Base-by-base conservation (phyloP, 495 filamentous ascomycete genomes). In the Penicillium tannophilum region DNA sequence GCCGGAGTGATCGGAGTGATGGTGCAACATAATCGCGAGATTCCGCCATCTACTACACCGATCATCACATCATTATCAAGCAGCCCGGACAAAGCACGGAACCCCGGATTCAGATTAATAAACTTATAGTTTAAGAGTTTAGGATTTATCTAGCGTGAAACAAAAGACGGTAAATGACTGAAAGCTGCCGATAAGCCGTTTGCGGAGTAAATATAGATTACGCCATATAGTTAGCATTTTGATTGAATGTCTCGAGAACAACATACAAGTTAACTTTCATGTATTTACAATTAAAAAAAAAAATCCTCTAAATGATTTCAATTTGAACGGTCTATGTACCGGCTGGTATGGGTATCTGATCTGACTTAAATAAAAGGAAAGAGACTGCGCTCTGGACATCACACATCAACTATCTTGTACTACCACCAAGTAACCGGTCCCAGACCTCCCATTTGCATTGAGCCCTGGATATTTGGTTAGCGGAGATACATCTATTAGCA, bases 391-490 rank as follows among this genome's bases (percentile, higher is more conserved):
- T 45, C 36, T 20, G 24, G 19, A 14, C 39, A 41, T 41, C 53
- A 46, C 16, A 20, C 39, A 46, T 33, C 12, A 19, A 41, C 12
- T 2, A 41, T 30, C n/a, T 35, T 52, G 19, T 23, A 47, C 65
- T 63, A 80, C 80, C 80, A 83, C 80, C 80, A 83, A 3, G 76
- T 71, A 11, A 76, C 72, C 8, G 76, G 78, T 12, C 80, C 80
- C 17, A 81, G 64, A 45, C 79, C 79, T 41, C 76, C 72, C 71
- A 81, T 78, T 60, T 77, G 76, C 79, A 83, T 82, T 5, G 80
- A 83, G 56, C 77, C 80, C 80, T 83, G 30, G 23, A 45, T 5
- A 36, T 47, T 63, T 47, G 64, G 63, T 61, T 45, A 54, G 48
- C 24, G 23, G 33, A 36, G 31, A 42, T 5, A 7, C 26, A 31